A percentile compares a stretch with the other conserved stretches of the same genome.
These are phyloP conservation scores for Chara braunii DNA, from an alignment of 139 green algal genomes.

Conservation along the genomic window DNA sequence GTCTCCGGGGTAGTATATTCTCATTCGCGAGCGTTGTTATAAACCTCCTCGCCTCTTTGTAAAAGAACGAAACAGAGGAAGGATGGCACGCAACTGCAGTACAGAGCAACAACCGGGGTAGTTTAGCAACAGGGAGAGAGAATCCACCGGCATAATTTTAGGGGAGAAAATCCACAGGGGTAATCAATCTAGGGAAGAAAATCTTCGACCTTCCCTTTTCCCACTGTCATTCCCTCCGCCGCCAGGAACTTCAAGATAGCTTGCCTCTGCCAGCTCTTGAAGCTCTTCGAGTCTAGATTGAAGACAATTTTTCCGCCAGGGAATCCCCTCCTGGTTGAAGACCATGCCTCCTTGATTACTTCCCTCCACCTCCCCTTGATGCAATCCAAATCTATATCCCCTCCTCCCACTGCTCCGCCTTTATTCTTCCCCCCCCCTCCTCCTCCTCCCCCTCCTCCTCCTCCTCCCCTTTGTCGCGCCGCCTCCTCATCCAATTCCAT, in stretches of 20 bases:
- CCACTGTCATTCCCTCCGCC: neutral
- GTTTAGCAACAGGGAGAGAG: too few relatives aligned
- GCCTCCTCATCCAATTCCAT: constrained; percentile 14
- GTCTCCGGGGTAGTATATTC: too few relatives aligned
- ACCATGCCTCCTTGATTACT: neutral
- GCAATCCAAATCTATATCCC: neutral
- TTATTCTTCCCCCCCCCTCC: neutral
- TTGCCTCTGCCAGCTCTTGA: constrained; percentile 7
- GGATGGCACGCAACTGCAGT: too few relatives aligned
- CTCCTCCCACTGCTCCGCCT: too few relatives aligned
- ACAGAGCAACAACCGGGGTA: too few relatives aligned
- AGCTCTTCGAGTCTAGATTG: constrained; percentile 7
- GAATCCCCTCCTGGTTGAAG: neutral
- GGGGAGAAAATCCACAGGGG: too few relatives aligned
- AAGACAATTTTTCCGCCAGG: neutral
- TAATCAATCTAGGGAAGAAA: too few relatives aligned
- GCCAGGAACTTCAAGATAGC: neutral
- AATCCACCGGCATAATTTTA: too few relatives aligned
- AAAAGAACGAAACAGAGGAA: too few relatives aligned
- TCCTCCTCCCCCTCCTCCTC: neutral
- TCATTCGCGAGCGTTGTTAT: too few relatives aligned
- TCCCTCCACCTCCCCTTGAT: constrained; percentile 4
- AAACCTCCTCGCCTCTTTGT: too few relatives aligned
- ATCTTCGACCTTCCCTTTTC: too few relatives aligned
- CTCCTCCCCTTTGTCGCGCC: neutral